A percentile compares a stretch with the other conserved stretches of the same genome.
Evolutionary conservation across 2,329 filamentous ascomycete genomes (phyloP).

Genomic region (Blastomyces parvus): DNA sequence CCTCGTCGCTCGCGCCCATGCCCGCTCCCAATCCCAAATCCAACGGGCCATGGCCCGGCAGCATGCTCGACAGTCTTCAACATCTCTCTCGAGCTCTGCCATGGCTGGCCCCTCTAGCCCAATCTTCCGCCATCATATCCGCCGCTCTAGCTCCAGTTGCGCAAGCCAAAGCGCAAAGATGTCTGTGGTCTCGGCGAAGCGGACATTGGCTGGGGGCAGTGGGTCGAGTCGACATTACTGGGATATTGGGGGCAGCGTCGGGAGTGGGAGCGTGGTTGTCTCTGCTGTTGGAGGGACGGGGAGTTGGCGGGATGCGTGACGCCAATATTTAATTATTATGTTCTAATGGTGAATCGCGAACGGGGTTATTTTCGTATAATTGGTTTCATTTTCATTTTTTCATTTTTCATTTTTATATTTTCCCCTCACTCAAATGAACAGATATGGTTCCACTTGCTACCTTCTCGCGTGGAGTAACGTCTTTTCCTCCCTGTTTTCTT

Average conservation of each 20-base stretch:
- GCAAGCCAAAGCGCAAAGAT: conserved; percentile 79
- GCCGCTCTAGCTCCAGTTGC: conserved; percentile 55
- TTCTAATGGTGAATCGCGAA: background rate
- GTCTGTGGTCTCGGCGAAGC: conserved; percentile 55
- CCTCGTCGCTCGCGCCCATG: conserved; percentile 54
- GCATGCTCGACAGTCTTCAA: conserved; percentile 21
- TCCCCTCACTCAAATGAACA: background rate
- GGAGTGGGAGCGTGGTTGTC: conserved; percentile 62
- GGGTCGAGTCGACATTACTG: conserved; percentile 78
- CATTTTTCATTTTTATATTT: too few species aligned
- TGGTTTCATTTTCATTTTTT: background rate
- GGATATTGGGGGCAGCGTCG: conserved; percentile 76
- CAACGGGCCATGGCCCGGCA: conserved; percentile 9
- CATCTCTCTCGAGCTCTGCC: conserved; percentile 2
- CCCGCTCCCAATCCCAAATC: conserved; percentile 37
- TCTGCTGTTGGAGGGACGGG: conserved; percentile 61
- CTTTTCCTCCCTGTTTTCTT: background rate
- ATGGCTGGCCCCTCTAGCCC: conserved; percentile 16
- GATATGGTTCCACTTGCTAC: background rate
- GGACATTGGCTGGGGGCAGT: conserved; percentile 46
- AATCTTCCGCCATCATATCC: conserved; percentile 37
- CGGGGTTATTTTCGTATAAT: too few species aligned
- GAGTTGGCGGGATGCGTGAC: conserved; percentile 65
- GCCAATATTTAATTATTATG: background rate
- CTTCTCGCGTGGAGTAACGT: background rate